phyloP scores from a whole-genome alignment of 176 grass and related monocot species.

The Zizania latifolia region DNA sequence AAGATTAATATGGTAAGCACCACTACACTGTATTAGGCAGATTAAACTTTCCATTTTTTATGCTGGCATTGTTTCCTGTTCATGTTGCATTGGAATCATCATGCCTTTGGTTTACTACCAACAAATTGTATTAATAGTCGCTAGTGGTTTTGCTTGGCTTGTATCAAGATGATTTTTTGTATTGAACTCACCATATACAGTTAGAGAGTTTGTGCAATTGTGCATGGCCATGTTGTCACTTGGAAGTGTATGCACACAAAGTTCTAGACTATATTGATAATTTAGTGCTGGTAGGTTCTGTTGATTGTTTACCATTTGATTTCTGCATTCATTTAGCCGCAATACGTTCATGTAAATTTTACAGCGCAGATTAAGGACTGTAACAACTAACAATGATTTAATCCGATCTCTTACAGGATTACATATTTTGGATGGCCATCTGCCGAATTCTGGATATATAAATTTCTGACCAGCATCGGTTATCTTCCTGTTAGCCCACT shows the following conservation, averaged over 20 bases:
- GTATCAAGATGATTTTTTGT: background rate
- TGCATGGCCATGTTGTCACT: too few relatives aligned
- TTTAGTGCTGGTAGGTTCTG: background rate
- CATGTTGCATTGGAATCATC: background rate
- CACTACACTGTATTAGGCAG: background rate
- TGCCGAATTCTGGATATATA: slow-evolving; percentile 13
- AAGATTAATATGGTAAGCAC: slow-evolving; percentile 26
- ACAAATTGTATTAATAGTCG: background rate
- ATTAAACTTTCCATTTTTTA: background rate
- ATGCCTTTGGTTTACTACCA: background rate
- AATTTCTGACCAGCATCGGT: slow-evolving; percentile 4
- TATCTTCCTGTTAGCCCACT: background rate
- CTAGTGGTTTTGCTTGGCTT: background rate
- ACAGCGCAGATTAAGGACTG: too few relatives aligned
- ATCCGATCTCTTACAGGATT: slow-evolving; percentile 21
- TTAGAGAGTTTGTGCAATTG: too few relatives aligned
- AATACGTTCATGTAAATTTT: background rate
- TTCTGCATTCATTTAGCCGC: background rate
- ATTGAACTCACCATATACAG: background rate
- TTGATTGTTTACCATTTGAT: background rate
- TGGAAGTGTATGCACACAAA: background rate
- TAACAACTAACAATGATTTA: slow-evolving; percentile 7
- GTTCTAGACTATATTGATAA: background rate
- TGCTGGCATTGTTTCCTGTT: background rate
- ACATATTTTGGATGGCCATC: background rate